Conservation (phyloP, 495 filamentous ascomycete species). For the Apodospora peruviana region DNA sequence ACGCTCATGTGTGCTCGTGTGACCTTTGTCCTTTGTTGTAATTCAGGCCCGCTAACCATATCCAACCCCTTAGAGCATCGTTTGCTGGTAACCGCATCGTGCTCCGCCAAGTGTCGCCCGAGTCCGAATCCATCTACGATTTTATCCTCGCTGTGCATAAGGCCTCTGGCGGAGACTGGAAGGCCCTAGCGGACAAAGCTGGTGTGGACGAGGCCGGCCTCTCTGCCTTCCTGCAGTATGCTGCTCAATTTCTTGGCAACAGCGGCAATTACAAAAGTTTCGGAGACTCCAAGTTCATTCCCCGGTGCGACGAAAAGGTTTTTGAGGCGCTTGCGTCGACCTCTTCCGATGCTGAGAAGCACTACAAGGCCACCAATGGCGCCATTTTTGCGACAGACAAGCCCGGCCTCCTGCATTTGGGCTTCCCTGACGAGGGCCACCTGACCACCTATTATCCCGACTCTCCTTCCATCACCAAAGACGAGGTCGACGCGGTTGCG, state of each 20-base stretch:
- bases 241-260: slow-evolving; percentile 85
- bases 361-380: slow-evolving; percentile 63
- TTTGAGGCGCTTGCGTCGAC: slow-evolving; percentile 66
- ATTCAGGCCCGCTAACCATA: slow-evolving; percentile 2
- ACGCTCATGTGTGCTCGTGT: slow-evolving; percentile 1
- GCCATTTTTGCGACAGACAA: slow-evolving; percentile 68
- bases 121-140: slow-evolving; percentile 87
- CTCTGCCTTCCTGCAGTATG: slow-evolving; percentile 76
- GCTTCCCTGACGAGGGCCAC: slow-evolving; percentile 77
- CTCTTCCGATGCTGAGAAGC: slow-evolving; percentile 52
- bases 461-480: slow-evolving; percentile 76
- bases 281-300: slow-evolving; percentile 92
- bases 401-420: slow-evolving; percentile 71
- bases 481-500: slow-evolving; percentile 69
- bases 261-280: slow-evolving; percentile 94
- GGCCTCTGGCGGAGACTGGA: slow-evolving; percentile 73
- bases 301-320: slow-evolving; percentile 59
- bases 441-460: slow-evolving; percentile 91
- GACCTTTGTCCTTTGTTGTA: slow-evolving; percentile 1
- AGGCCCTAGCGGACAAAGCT: slow-evolving; percentile 59
- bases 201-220: slow-evolving; percentile 65
- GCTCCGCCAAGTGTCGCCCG: slow-evolving; percentile 81
- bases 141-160: slow-evolving; percentile 79
- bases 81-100: slow-evolving; percentile 82
- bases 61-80: slow-evolving; percentile 55